These are phyloP conservation scores for Colletotrichum plurivorum DNA, from an alignment of 2,329 filamentous ascomycete species.

Conservation along the genomic window DNA sequence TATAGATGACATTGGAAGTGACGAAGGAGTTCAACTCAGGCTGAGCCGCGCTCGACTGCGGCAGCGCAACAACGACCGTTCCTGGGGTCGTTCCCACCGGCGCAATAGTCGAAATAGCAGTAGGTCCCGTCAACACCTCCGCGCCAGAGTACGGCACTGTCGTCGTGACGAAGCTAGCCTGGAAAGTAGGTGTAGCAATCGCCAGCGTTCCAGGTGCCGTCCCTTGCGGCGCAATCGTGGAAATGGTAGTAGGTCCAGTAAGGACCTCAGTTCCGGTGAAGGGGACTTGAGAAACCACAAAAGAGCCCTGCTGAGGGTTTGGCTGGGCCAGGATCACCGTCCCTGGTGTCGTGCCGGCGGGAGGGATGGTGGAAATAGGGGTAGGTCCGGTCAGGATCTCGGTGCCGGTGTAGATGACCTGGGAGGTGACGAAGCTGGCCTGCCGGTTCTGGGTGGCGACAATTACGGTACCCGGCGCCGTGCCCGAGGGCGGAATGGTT, in stretches of 20 bases:
- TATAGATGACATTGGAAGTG: too few relatives aligned
- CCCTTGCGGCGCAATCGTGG: background rate
- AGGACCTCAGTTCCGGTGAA: constrained; percentile 4
- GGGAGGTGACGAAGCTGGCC: constrained; percentile 24
- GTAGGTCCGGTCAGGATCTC: constrained; percentile 2
- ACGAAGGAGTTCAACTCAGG: background rate
- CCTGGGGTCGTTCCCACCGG: constrained; percentile 24
- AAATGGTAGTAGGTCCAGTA: background rate
- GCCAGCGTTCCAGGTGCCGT: background rate
- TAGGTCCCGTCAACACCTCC: background rate
- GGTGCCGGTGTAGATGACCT: constrained; percentile 10
- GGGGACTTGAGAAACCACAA: constrained; percentile 6
- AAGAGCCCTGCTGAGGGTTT: background rate
- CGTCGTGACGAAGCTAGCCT: constrained; percentile 1
- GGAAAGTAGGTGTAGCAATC: background rate
- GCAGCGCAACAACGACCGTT: constrained; percentile 18
- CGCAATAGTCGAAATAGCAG: constrained; percentile 7
- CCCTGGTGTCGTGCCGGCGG: background rate
- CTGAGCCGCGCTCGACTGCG: background rate
- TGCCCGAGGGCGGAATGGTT: background rate
- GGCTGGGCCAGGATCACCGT: background rate
- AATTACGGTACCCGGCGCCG: background rate
- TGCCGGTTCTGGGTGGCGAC: background rate
- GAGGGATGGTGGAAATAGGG: background rate
- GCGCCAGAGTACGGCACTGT: background rate